Evolutionary conservation across 495 filamentous ascomycete species (phyloP).

Genomic region (Talaromyces borbonicus): DNA sequence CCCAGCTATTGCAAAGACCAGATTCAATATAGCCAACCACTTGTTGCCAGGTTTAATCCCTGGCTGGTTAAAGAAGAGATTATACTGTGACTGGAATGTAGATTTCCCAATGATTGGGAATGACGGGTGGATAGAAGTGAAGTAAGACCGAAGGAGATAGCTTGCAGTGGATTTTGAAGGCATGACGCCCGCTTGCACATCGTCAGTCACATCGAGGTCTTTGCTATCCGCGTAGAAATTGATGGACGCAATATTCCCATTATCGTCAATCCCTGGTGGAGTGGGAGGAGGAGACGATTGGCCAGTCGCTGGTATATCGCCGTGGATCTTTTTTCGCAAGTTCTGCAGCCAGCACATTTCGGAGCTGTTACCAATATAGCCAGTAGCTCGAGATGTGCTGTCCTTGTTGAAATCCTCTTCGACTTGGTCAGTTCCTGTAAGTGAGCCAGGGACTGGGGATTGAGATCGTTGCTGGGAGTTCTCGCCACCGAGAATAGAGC

Average conservation of each 20-base stretch:
- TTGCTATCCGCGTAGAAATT: slow-evolving; percentile 44
- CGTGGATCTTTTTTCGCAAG: slow-evolving; percentile 26
- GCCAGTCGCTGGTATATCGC: slow-evolving; percentile 14
- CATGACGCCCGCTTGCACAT: slow-evolving; percentile 38
- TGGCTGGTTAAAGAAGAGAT: slow-evolving; percentile 33
- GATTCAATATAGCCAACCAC: slow-evolving; percentile 51
- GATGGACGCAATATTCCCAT: slow-evolving; percentile 22
- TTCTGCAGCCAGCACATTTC: slow-evolving; percentile 50
- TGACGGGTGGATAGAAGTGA: slow-evolving; percentile 46
- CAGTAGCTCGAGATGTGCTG: slow-evolving; percentile 34
- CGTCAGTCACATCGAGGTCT: slow-evolving; percentile 32
- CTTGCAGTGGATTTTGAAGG: slow-evolving; percentile 43
- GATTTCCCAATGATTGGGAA: slow-evolving; percentile 50
- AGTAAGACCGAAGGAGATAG: slow-evolving; percentile 46
- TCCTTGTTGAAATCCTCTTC: slow-evolving; percentile 50
- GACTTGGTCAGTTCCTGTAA: slow-evolving; percentile 42
- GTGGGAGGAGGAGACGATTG: slow-evolving; percentile 21
- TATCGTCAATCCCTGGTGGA: slow-evolving; percentile 16
- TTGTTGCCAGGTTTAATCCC: slow-evolving; percentile 29
- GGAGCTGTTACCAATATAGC: slow-evolving; percentile 52
- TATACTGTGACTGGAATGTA: slow-evolving; percentile 44
- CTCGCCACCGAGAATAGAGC: slow-evolving; percentile 9
- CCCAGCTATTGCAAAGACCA: slow-evolving; percentile 53
- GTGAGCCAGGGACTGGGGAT: slow-evolving; percentile 32
- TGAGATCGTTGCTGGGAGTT: slow-evolving; percentile 17